phyloP scores from a whole-genome alignment of 1,284 basidiomycete species.

The Inonotus obliquus region DNA sequence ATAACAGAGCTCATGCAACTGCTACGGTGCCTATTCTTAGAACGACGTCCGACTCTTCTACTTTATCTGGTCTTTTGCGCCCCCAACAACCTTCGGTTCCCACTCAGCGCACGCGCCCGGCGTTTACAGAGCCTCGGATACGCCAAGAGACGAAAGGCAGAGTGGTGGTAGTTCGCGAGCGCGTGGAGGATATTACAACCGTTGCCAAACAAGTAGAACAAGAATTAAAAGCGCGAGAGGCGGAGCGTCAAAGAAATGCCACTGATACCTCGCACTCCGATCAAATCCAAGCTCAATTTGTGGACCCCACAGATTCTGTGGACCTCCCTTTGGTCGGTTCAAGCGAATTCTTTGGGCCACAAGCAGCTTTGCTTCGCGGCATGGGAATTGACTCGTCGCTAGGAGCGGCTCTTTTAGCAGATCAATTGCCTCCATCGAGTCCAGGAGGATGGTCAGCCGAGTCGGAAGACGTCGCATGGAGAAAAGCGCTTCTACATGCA shows the following conservation, averaged over 20 bases:
- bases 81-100: slow-evolving; percentile 28
- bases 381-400: slow-evolving; percentile 66
- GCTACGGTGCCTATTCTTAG: slow-evolving; percentile 44
- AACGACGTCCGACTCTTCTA: slow-evolving; percentile 58
- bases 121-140: slow-evolving; percentile 25
- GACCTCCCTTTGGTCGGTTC: slow-evolving; percentile 63
- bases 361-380: slow-evolving; percentile 63
- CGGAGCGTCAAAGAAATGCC: slow-evolving; percentile 22
- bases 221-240: slow-evolving; percentile 51
- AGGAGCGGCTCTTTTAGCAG: slow-evolving; percentile 66
- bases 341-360: slow-evolving; percentile 66
- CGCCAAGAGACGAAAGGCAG: slow-evolving; percentile 34
- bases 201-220: slow-evolving; percentile 71
- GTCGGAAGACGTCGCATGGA: slow-evolving; percentile 57
- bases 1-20: slow-evolving; percentile 31
- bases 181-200: slow-evolving; percentile 59
- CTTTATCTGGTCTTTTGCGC: slow-evolving; percentile 32
- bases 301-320: slow-evolving; percentile 78
- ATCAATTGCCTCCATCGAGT: slow-evolving; percentile 60
- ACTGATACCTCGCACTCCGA: slow-evolving; percentile 20
- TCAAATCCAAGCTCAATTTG: slow-evolving; percentile 36
- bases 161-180: slow-evolving; percentile 77
- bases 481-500: slow-evolving; percentile 62
- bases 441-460: slow-evolving; percentile 55
- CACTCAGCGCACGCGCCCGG: slow-evolving; percentile 38